Evolutionary conservation across 257 asterid species (phyloP).

Genomic region (Penstemon eatonii): DNA sequence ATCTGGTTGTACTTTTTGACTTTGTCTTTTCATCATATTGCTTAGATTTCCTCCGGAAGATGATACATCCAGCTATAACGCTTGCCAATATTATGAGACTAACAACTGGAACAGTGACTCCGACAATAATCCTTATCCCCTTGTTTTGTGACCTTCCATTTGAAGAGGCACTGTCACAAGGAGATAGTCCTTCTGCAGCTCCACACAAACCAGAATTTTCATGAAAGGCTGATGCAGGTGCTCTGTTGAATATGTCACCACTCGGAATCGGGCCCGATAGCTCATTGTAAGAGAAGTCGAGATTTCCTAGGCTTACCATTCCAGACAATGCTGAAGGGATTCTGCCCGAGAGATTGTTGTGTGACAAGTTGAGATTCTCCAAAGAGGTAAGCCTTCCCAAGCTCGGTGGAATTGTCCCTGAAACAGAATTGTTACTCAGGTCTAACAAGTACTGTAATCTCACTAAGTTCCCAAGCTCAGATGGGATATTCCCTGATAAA

Average conservation of each 20-base stretch:
- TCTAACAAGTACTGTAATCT: constrained; percentile 53
- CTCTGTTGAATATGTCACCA: constrained; percentile 39
- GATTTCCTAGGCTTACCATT: constrained; percentile 52
- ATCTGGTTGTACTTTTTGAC: constrained; percentile 28
- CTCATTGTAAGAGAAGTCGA: constrained; percentile 70
- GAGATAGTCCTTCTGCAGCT: constrained; percentile 48
- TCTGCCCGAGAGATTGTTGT: constrained; percentile 58
- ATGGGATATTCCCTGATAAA: constrained; percentile 60
- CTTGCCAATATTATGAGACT: constrained; percentile 46
- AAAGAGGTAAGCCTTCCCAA: constrained; percentile 52
- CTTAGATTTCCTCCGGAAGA: constrained; percentile 37
- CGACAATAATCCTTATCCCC: constrained; percentile 44
- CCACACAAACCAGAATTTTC: constrained; percentile 77
- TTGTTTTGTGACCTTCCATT: constrained; percentile 36
- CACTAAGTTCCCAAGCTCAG: constrained; percentile 53
- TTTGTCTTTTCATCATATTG: constrained; percentile 48
- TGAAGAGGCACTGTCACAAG: constrained; percentile 39
- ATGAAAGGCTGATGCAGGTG: constrained; percentile 44
- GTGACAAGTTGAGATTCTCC: constrained; percentile 66
- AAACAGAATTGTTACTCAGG: constrained; percentile 57
- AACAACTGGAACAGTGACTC: constrained; percentile 46
- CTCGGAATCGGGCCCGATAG: constrained; percentile 69
- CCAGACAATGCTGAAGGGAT: constrained; percentile 56
- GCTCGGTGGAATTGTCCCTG: constrained; percentile 61
- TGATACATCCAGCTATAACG: constrained; percentile 32